Evolutionary conservation across 257 asterid species (phyloP), one percentile per base, ranked within the genome.

Genomic region (Capsicum rhomboideum): DNA sequence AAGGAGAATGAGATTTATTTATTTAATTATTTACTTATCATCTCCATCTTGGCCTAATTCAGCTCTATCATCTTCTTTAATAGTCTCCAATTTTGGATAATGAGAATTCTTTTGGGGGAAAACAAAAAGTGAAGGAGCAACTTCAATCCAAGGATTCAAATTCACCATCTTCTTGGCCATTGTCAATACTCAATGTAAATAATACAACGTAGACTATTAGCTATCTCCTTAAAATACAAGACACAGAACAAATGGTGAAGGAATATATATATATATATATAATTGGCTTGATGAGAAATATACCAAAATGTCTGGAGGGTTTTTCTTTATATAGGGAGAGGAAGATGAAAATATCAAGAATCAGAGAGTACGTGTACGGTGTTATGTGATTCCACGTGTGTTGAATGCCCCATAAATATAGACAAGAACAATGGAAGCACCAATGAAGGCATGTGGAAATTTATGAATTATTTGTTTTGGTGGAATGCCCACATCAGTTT

Each of bases 41-140:
- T 28, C 46, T 46, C 83, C 86, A 26, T 69, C 87, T 18, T 23
- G n/a, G 6, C 52, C 84, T 61, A 29, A 66, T 66, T 87, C 91
- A 2, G 31, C 87, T 44, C 28, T 40, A 6, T 84, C 92, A 75
- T 75, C 81, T 87, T 90, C 93, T 59, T 49, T 26, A 50, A 90
- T 90, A 50, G 93, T 87, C 83, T 87, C 93, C 0, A 90, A 90
- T 79, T 74, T 87, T 0, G 93, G 93, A 46, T 53, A 44, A 82
- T 85, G 93, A 10, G 86, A 87, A 10, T 84, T 86, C 26, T 86
- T 91, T 14, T 56, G 71, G 2, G 90, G 90, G 28, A 28, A 63
- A 16, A 87, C 16, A 16, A 90, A 14, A 10, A 69, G 88, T 6
- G 86, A 37, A 16, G 92, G 93, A 7, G 89, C 93, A 1, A 82